Evolutionary conservation across 2,329 filamentous ascomycete species (phyloP).

Genomic region (Calycina herbarum): DNA sequence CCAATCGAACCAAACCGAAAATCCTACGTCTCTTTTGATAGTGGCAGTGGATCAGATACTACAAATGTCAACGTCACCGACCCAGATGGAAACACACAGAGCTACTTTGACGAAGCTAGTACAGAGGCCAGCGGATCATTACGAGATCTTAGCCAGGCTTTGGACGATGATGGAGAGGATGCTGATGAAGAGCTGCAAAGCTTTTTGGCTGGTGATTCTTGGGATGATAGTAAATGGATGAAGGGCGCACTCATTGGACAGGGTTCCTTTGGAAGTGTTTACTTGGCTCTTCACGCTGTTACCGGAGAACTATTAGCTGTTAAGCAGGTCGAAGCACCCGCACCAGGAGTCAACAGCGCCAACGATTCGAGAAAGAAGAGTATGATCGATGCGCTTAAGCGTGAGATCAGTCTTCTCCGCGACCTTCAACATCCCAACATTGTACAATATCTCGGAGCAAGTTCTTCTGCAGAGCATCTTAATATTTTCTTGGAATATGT

Average conservation of each 20-base stretch:
- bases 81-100: slow-evolving; percentile 72
- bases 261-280: slow-evolving; percentile 94
- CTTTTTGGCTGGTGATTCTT: slow-evolving; percentile 89
- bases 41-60: slow-evolving; percentile 72
- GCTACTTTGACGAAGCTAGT: slow-evolving; percentile 81
- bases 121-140: slow-evolving; percentile 74
- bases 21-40: slow-evolving; percentile 86
- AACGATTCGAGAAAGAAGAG: slow-evolving; percentile 91
- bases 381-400: slow-evolving; percentile 97
- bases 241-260: slow-evolving; percentile 96
- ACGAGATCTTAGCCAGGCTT: slow-evolving; percentile 79
- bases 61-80: slow-evolving; percentile 73
- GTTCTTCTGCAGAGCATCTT: slow-evolving; percentile 84
- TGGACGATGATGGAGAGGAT: slow-evolving; percentile 90
- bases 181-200: slow-evolving; percentile 85
- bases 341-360: slow-evolving; percentile 72
- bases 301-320: slow-evolving; percentile 97
- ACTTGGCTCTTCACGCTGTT: slow-evolving; percentile 89
- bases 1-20: slow-evolving; percentile 82
- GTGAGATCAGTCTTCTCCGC: slow-evolving; percentile 90
- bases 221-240: slow-evolving; percentile 99
- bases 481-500: slow-evolving; percentile 99
- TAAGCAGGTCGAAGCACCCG: slow-evolving; percentile 94
- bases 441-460: slow-evolving; percentile 95
- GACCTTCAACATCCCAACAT: slow-evolving; percentile 96